These are phyloP conservation scores for Naganishia randhawae DNA, from an alignment of 768 basidiomycete genomes.

Conservation along the genomic window DNA sequence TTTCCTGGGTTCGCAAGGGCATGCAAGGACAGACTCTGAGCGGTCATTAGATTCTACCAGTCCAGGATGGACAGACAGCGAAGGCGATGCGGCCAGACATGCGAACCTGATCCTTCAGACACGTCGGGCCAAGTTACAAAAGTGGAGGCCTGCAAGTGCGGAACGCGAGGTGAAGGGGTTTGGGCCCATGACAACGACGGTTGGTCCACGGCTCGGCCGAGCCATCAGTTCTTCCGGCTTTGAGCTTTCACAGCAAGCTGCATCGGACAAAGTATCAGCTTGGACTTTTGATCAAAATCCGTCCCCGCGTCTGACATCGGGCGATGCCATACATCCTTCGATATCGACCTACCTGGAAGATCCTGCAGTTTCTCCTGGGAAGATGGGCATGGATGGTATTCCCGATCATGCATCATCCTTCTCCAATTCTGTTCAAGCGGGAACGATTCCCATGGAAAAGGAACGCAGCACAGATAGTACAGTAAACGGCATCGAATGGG, in stretches of 20 bases:
- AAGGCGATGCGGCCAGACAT: conserved; percentile 45
- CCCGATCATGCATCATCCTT: too few relatives aligned
- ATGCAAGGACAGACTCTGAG: background rate
- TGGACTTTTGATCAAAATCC: background rate
- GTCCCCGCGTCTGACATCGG: background rate
- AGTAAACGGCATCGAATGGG: conserved; percentile 53
- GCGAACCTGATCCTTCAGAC: conserved; percentile 53
- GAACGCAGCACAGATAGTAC: conserved; percentile 32
- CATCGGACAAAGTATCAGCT: background rate
- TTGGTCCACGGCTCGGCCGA: conserved; percentile 10
- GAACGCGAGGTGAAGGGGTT: conserved; percentile 9
- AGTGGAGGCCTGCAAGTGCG: conserved; percentile 46
- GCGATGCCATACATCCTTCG: background rate
- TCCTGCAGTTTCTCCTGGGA: background rate
- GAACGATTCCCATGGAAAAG: conserved; percentile 3
- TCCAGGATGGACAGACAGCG: conserved; percentile 20
- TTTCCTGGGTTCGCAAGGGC: background rate
- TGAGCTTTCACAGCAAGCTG: background rate
- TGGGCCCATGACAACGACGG: background rate
- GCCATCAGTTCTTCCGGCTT: background rate
- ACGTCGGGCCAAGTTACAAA: conserved; percentile 52
- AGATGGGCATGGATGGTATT: background rate
- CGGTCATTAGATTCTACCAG: background rate
- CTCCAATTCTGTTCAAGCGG: background rate
- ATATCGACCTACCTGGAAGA: background rate